These are phyloP conservation scores for Claviceps quebecensis DNA, from an alignment of 2,329 filamentous ascomycete genomes.

Conservation along the genomic window DNA sequence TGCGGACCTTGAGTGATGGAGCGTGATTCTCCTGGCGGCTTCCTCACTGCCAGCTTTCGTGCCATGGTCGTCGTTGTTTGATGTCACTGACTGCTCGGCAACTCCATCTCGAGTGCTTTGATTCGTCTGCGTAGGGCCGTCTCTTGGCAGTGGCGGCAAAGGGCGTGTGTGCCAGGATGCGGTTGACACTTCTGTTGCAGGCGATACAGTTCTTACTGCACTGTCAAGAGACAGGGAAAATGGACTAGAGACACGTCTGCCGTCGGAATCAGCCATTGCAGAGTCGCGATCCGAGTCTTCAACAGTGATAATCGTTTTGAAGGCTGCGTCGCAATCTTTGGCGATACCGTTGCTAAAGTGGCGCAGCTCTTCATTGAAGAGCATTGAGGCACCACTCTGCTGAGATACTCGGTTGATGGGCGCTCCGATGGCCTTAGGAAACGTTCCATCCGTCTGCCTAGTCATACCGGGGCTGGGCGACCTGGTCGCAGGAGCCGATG, in stretches of 20 bases:
- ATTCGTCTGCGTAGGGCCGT: slow-evolving; percentile 11
- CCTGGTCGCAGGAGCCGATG: slow-evolving; percentile 10
- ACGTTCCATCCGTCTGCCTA: slow-evolving; percentile 12
- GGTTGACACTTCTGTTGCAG: slow-evolving; percentile 16
- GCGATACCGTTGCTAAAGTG: slow-evolving; percentile 76
- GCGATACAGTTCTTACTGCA: slow-evolving; percentile 13
- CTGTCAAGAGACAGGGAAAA: slow-evolving; percentile 28
- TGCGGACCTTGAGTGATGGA: slow-evolving; percentile 18
- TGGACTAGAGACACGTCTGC: slow-evolving; percentile 23
- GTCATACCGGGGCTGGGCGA: slow-evolving; percentile 18
- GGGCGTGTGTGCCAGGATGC: slow-evolving; percentile 34
- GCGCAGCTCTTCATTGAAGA: slow-evolving; percentile 59
- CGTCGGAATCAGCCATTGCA: slow-evolving; percentile 19
- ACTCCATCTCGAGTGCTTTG: slow-evolving; percentile 9
- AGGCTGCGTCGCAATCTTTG: slow-evolving; percentile 84
- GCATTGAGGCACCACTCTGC: slow-evolving; percentile 16
- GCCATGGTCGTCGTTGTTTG: slow-evolving; percentile 12
- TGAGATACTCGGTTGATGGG: slow-evolving; percentile 4
- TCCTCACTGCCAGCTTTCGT: slow-evolving; percentile 11
- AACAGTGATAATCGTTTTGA: slow-evolving; percentile 50
- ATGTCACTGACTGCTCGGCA: slow-evolving; percentile 12
- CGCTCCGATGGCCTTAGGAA: slow-evolving; percentile 13
- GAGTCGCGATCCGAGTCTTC: slow-evolving; percentile 21
- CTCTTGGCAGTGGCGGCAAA: slow-evolving; percentile 33
- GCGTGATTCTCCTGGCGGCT: slow-evolving; percentile 16